Base-by-base conservation (phyloP, 306 rosid species). In the Quercus aquifolioides region DNA sequence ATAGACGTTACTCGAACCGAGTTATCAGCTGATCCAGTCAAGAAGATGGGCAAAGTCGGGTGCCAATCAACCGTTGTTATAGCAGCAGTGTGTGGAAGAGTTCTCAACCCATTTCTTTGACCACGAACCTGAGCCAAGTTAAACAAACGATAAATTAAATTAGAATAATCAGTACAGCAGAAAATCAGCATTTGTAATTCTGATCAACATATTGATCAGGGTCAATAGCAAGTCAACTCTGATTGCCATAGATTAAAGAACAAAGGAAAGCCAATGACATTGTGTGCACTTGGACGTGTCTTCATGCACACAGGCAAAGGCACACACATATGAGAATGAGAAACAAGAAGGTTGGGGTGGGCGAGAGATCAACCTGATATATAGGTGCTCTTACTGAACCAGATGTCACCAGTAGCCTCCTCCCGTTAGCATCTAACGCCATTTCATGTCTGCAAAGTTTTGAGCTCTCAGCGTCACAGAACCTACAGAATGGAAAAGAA, bases 11-110 rank as follows among this genome's bases (percentile, higher is more conserved):
- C 97, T 51, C 94, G 89, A 30, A 94, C 97, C 2, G 97, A 92
- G 85, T 94, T 93, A 74, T 94, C 97, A 15, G 99, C 97, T 20
- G 99, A 94, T 80, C 97, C 99, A 25, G 97, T 92, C 87, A 94
- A 83, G 83, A 87, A 94, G 81, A 94, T 84, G 43, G 99, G 97
- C 84, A 90, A 76, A 1, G 94, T 94, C 0, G 97, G 98, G 87
- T 92, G 98, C 98, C 98, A 94, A 87, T 92, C 98, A 35, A 94
- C 97, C 9, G 98, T 88, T 31, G 98, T 91, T 85, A 94, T 81
- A 18, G 90, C 87, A 75, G 95, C 94, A 71, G 85, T 82, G 80
- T 94, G 98, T 49, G 98, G 84, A 74, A 92, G 97, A 33, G 97
- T 91, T 87, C 86, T 90, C 88, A 91, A 83, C 68, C 98, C 97